A percentile compares a stretch with the other conserved stretches of the same genome.
Conservation (phyloP, 306 rosid species). For the Sicyos baderoa region DNA sequence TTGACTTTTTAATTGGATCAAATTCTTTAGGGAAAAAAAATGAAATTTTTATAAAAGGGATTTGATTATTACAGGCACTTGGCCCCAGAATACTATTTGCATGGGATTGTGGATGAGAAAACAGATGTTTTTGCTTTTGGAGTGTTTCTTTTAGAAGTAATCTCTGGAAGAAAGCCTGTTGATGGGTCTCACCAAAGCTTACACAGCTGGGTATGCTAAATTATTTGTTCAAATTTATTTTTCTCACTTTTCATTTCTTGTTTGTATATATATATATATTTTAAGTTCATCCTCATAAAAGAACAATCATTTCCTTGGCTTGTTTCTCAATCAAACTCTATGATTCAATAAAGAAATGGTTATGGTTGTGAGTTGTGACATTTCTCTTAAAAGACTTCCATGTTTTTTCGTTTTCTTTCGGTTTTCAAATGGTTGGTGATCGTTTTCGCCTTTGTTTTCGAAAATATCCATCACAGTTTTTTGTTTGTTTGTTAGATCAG, state of each 20-base stretch:
- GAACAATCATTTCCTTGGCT: slow-evolving; percentile 1
- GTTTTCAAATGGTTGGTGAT: background rate
- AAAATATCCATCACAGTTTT: background rate
- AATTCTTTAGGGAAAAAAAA: background rate
- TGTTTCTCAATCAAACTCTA: slow-evolving; percentile 7
- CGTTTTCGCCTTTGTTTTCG: background rate
- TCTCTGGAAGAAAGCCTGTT: slow-evolving; percentile 87
- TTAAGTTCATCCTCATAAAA: slow-evolving; percentile 8
- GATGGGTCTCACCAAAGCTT: slow-evolving; percentile 89
- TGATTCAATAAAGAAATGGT: background rate
- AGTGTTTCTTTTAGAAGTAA: slow-evolving; percentile 67
- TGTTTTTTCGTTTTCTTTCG: too few species aligned
- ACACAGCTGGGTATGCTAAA: slow-evolving; percentile 63
- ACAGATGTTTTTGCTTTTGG: slow-evolving; percentile 99
- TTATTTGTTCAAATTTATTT: background rate
- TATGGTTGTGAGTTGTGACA: background rate
- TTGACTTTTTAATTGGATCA: background rate
- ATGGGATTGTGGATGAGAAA: slow-evolving; percentile 97
- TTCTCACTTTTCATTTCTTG: background rate
- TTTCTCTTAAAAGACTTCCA: background rate
- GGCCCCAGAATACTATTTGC: slow-evolving; percentile 92
- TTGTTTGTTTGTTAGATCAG: background rate
- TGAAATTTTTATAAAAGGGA: background rate
- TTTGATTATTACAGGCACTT: slow-evolving; percentile 49
- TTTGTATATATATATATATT: slow-evolving; percentile 5